Conservation (phyloP, 306 rosid species). For the Glycine latifolia region DNA sequence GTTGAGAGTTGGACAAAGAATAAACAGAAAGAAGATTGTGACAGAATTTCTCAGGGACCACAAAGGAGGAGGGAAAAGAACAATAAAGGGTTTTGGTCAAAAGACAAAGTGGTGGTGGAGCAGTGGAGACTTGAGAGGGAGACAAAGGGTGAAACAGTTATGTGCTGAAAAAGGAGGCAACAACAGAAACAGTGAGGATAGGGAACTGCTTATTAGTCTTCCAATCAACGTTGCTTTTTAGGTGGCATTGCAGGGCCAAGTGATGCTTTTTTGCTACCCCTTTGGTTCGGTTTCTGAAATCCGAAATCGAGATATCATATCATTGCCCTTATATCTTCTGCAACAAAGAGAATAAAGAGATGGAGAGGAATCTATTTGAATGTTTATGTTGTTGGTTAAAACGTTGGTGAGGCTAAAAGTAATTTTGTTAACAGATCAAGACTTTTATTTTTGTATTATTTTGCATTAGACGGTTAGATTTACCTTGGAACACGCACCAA, state of each 20-base stretch:
- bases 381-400: not conserved
- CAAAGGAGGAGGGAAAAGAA: constrained; percentile 15
- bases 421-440: too few relatives aligned
- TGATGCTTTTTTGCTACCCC: constrained; percentile 48
- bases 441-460: too few relatives aligned
- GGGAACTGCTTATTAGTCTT: constrained; percentile 51
- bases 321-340: constrained; percentile 6
- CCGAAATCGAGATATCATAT: constrained; percentile 42
- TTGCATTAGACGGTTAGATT: too few relatives aligned
- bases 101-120: constrained; percentile 54
- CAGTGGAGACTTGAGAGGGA: constrained; percentile 49
- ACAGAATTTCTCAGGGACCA: constrained; percentile 34
- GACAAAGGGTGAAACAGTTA: constrained; percentile 47
- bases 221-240: constrained; percentile 62
- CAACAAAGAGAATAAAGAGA: constrained; percentile 18
- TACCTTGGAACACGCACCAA: too few relatives aligned
- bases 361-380: constrained; percentile 50
- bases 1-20: not conserved
- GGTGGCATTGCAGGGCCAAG: constrained; percentile 55
- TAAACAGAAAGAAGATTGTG: constrained; percentile 1
- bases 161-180: constrained; percentile 43
- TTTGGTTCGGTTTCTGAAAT: constrained; percentile 48
- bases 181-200: constrained; percentile 49
- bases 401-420: too few relatives aligned
- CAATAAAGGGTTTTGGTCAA: constrained; percentile 57